Conservation (phyloP, 2,329 filamentous ascomycete species). For the Thyridium curvatum region DNA sequence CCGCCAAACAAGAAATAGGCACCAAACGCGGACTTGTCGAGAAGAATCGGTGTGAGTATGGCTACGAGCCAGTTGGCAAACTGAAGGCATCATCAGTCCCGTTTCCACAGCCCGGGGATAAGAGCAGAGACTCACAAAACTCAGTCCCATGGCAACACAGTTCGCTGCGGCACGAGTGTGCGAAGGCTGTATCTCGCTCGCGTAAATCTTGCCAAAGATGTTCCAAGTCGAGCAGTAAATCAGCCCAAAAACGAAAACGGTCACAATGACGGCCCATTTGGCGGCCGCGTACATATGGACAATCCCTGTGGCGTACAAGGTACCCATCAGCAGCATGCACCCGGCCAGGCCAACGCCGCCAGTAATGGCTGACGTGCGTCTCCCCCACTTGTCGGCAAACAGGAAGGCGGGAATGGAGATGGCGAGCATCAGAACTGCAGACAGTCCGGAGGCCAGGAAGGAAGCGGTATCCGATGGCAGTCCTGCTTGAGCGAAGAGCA, state of each 20-base stretch:
- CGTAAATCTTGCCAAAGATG: constrained; percentile 49
- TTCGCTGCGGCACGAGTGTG: constrained; percentile 48
- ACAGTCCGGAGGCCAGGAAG: constrained; percentile 56
- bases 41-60: constrained; percentile 32
- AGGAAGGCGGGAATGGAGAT: constrained; percentile 50
- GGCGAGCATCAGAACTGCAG: constrained; percentile 51
- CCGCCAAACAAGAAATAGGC: constrained; percentile 40
- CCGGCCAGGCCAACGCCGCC: constrained; percentile 43
- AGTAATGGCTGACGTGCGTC: constrained; percentile 44
- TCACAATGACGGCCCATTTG: constrained; percentile 43
- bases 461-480: constrained; percentile 44
- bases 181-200: constrained; percentile 50
- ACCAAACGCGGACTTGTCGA: constrained; percentile 32
- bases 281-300: constrained; percentile 33
- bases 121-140: constrained; percentile 13
- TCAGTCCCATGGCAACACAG: constrained; percentile 35
- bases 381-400: constrained; percentile 50
- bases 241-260: constrained; percentile 42
- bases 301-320: constrained; percentile 38
- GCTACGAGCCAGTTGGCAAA: constrained; percentile 35
- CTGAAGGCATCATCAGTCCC: constrained; percentile 8
- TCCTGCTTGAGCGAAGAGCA: constrained; percentile 54
- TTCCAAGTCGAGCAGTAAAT: constrained; percentile 44
- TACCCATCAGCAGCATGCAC: constrained; percentile 47
- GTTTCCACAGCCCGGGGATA: not conserved